phyloP scores from a whole-genome alignment of 257 asterid species.

The Ballota nigra region DNA sequence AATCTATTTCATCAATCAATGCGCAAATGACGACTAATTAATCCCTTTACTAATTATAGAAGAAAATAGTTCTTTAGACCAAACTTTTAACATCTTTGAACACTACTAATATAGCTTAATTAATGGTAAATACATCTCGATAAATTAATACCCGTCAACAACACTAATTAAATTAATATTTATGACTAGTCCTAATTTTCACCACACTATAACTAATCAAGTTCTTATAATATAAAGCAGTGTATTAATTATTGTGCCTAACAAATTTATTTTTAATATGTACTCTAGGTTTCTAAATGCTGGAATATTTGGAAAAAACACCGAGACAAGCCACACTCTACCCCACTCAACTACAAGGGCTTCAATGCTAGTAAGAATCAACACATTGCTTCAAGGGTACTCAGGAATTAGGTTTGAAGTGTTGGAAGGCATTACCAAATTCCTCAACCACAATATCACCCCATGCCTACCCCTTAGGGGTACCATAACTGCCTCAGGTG shows the following conservation, averaged over 20 bases:
- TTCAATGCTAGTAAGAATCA: slow-evolving; percentile 45
- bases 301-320: slow-evolving; percentile 36
- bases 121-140: no score
- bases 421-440: slow-evolving; percentile 34
- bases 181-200: no score
- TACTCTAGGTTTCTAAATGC: slow-evolving; percentile 35
- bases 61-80: no score
- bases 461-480: slow-evolving; percentile 45
- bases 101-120: no score
- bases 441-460: slow-evolving; percentile 40
- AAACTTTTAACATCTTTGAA: no score
- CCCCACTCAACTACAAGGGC: slow-evolving; percentile 44
- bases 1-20: no score
- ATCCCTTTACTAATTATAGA: no score
- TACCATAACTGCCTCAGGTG: slow-evolving; percentile 43
- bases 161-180: no score
- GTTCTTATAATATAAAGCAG: no score
- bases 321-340: slow-evolving; percentile 31
- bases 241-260: neutral
- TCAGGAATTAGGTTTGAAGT: slow-evolving; percentile 46
- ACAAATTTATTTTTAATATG: neutral
- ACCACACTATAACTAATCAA: neutral
- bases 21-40: no score
- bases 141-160: no score
- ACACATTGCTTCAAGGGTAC: slow-evolving; percentile 50